phyloP scores from a whole-genome alignment of 1,139 yeast species.

The Yamadazyma triangularis region DNA sequence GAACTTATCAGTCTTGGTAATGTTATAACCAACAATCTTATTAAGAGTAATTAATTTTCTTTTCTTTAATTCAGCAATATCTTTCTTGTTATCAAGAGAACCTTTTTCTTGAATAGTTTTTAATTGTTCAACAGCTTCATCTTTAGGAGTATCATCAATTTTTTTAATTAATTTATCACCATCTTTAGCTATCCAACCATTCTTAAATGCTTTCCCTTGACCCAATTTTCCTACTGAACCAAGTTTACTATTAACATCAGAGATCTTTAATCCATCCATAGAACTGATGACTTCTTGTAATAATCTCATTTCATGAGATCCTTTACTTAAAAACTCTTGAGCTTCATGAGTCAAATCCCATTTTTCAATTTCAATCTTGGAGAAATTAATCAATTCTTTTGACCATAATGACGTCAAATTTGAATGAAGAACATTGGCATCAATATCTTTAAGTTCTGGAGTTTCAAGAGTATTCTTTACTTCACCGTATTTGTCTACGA shows the following conservation, averaged over 20 bases:
- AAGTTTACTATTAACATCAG: constrained; percentile 72
- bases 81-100: constrained; percentile 56
- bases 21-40: constrained; percentile 71
- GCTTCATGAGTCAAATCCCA: constrained; percentile 84
- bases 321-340: constrained; percentile 66
- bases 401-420: constrained; percentile 86
- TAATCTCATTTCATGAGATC: constrained; percentile 88
- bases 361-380: constrained; percentile 68
- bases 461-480: constrained; percentile 56
- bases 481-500: constrained; percentile 54
- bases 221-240: constrained; percentile 88
- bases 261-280: constrained; percentile 74
- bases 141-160: constrained; percentile 50
- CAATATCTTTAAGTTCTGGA: constrained; percentile 38
- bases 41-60: constrained; percentile 76
- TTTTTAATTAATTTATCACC: constrained; percentile 74
- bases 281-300: constrained; percentile 70
- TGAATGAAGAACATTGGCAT: constrained; percentile 47
- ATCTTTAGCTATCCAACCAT: constrained; percentile 90
- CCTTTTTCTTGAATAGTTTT: constrained; percentile 57
- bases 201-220: constrained; percentile 97
- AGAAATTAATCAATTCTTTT: constrained; percentile 72
- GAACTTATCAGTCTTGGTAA: constrained; percentile 80
- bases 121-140: constrained; percentile 64
- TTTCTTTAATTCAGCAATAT: constrained; percentile 81